Base-by-base conservation (phyloP, 441 rosid genomes). In the Flueggea neowawraea region DNA sequence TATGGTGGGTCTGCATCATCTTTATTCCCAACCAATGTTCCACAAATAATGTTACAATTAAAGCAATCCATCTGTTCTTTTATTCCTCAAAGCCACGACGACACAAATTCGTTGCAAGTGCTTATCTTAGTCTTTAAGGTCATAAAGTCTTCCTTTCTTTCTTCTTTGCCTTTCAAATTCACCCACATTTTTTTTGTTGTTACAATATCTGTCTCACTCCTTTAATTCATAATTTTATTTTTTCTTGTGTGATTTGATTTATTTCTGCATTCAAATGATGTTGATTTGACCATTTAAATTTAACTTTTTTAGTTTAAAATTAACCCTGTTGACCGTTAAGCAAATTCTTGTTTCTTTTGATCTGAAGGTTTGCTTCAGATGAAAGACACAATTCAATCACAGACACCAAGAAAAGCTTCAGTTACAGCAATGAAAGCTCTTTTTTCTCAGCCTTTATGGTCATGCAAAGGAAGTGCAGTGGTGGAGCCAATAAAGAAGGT, bases 291-390 rank as follows among this genome's bases (percentile, higher is more conserved):
- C 28, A 22, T 22, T 22, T 22, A 22, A 22, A 22, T 22, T 22
- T 22, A 22, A 22, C 28, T 3, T 10, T 47, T 47, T 47, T 14
- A 2, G 50, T 9, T 14, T 47, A 4, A 14, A 47, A 47, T 47
- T 11, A 2, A 2, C 55, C 31, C 13, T 1, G 14, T 31, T 1
- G 5, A 22, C 16, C 57, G 22, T 16, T 22, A 54, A 15, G 12
- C 6, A 16, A 10, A 28, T 16, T 55, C n/a, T 16, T 49, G 17
- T 36, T 17, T 13, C 57, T 39, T 39, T 67, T 44, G n/a, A n/a
- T n/a, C n/a, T n/a, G 43, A 60, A 91, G 96, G 83, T 63, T 78
- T 91, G 55, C 60, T 84, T 48, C 83, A 81, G 66, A 67, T 84
- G 63, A 85, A 80, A 71, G 77, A 75, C 4, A 50, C 78, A 15